Evolutionary conservation across 139 green algal genomes (phyloP).

Genomic region (Diplosphaera chodatii): DNA sequence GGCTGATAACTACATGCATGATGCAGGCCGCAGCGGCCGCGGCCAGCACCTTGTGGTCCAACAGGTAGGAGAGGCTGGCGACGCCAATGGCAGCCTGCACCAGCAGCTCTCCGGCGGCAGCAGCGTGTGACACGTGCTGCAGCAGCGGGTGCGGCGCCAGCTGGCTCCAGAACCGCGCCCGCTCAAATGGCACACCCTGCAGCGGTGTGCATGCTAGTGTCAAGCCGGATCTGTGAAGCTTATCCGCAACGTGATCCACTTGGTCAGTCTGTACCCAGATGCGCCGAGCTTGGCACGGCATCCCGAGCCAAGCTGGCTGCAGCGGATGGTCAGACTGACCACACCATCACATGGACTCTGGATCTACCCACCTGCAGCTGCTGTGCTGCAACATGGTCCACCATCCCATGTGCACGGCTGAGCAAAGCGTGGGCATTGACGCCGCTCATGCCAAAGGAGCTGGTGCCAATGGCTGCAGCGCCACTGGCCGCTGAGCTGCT

Average conservation of each 20-base stretch:
- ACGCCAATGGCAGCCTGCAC: not conserved
- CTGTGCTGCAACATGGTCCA: not conserved
- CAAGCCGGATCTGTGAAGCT: too few relatives aligned
- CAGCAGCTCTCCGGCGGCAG: not conserved
- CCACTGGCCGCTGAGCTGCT: not conserved
- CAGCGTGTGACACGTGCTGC: not conserved
- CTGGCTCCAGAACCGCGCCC: conserved; percentile 1
- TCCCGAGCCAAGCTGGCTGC: too few relatives aligned
- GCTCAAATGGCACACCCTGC: not conserved
- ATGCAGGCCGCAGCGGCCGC: too few relatives aligned
- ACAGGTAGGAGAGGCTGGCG: conserved; percentile 11
- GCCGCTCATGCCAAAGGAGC: conserved; percentile 55
- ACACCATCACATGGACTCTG: too few relatives aligned
- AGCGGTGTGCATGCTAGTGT: too few relatives aligned
- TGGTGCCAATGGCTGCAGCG: conserved; percentile 40
- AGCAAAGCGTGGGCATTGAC: conserved; percentile 34
- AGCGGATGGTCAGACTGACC: too few relatives aligned
- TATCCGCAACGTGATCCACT: too few relatives aligned
- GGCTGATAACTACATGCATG: too few relatives aligned
- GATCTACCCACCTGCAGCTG: too few relatives aligned
- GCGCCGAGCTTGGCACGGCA: too few relatives aligned
- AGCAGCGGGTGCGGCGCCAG: not conserved
- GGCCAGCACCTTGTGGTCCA: conserved; percentile 21
- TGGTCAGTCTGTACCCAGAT: too few relatives aligned
- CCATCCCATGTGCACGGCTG: not conserved